Base-by-base conservation (phyloP, 371 early-diverging fungal species). In the Mucor racemosus region DNA sequence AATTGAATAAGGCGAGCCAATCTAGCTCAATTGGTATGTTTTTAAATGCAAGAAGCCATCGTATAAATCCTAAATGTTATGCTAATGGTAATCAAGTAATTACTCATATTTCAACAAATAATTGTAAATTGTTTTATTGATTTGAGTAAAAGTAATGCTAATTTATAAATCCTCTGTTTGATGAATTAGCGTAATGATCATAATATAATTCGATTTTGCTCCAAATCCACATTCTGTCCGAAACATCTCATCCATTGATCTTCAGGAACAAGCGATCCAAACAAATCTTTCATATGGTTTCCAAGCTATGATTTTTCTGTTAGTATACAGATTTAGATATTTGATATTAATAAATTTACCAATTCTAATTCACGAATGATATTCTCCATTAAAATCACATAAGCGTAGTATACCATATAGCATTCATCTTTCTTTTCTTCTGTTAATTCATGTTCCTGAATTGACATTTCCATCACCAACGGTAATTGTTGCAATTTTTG, bases 361-460 rank as follows among this genome's bases (percentile, higher is more conserved):
- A 62, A 59, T 21, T 91, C 89, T 69, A 95, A 76, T 73, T 94
- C 95, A 4, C 80, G 79, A 40, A 95, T 90, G 5, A 95, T 81
- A 69, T 89, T 91, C 62, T 91, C 93, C 82, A 91, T 90, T 55
- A 90, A 83, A 19, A 89, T 77, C 5, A 89, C 90, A 66, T 90
- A 93, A 13, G 93, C 91, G 66, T 92, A 93, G 73, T 92, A 94
- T 40, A 91, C 89, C 66, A 92, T 88, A 36, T 91, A 91, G 13
- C 86, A 80, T n/a, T 83, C 84, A 19, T 88, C 88, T 40, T 77
- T 76, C 1, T 74, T 75, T 9, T 58, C 50, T 14, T 67, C 62
- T 19, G 76, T 67, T 10, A 84, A 79, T 11, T 79, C 81, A 11
- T 33, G 41, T 39, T 50, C 38, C 5, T 46, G 35, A 0, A 56